Evolutionary conservation across 495 filamentous ascomycete species (phyloP), one percentile per base, ranked within the genome.

Genomic region (Annulohypoxylon moriforme): DNA sequence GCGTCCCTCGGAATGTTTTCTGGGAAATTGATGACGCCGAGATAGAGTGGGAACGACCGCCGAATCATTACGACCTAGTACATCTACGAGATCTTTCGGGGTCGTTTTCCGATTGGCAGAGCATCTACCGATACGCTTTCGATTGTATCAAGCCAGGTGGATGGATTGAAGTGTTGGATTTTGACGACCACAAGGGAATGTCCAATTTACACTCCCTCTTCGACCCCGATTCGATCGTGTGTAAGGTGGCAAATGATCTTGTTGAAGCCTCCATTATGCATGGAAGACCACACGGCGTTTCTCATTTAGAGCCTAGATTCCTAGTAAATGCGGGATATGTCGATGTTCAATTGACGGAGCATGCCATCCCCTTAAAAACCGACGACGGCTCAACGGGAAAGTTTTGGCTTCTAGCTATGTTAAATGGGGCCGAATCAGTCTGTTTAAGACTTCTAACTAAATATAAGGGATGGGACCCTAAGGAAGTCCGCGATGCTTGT

Each of bases 21-120:
- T 92, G 92, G 76, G 89, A 92, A 76, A 85, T 93, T 27, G 89
- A 91, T 67, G 87, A 92, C 69, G 90, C 90, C 52, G 86, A 88
- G 65, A 77, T 85, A 50, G 84, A 86, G 57, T 85, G 87, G 87
- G 84, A 88, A 49, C 83, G 80, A 38, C 84, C 83, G 33, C 78
- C 80, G 33, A 78, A 89, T 33, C 78, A 86, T 10, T 91, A 91
- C 67, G 90, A 93, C 69, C 77, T 92, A 24, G 85, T 92, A 36
- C 90, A 92, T 73, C 73, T 92, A 16, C 88, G 91, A 40, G 82
- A 84, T 47, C 81, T 93, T 72, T 79, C 84, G 3, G 90, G 90
- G 13, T 85, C 89, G 6, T 92, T 93, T 75, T 74, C 77, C 0
- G 83, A 90, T 68, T 93, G 90, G 91, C 50, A 74, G 1, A 73